A percentile compares a stretch with the other conserved stretches of the same genome.
Evolutionary conservation across 139 green algal species (phyloP).

Genomic region (Micractinium conductrix): DNA sequence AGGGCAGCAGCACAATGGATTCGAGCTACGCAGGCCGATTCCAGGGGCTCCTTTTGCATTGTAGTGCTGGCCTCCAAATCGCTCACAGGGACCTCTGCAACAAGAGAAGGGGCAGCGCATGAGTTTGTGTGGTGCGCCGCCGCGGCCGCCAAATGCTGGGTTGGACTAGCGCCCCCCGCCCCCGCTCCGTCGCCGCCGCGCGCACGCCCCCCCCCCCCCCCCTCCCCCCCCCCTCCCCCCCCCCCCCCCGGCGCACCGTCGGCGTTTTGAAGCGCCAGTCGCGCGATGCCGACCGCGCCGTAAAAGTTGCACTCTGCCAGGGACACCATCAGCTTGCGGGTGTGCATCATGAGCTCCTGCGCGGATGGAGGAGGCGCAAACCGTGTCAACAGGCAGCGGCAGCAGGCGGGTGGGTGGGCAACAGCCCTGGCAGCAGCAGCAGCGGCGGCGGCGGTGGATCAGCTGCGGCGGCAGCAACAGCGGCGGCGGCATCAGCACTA

Average conservation of each 20-base stretch:
- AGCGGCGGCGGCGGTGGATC: not conserved
- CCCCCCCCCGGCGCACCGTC: not conserved
- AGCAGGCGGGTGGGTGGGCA: not conserved
- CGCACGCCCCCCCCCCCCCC: too few species aligned
- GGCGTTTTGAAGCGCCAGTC: not conserved
- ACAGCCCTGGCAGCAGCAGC: not conserved
- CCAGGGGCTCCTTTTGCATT: too few species aligned
- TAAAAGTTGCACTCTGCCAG: constrained; percentile 35
- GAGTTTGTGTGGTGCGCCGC: too few species aligned
- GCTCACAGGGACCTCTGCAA: too few species aligned
- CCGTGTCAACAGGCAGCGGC: not conserved
- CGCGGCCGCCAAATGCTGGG: too few species aligned
- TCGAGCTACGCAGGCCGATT: too few species aligned
- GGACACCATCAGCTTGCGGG: constrained; percentile 28
- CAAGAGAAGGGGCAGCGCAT: too few species aligned
- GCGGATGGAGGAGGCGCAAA: not conserved
- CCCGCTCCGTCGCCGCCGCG: too few species aligned
- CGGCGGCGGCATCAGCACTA: too few species aligned
- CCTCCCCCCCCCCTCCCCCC: too few species aligned
- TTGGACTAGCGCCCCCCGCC: too few species aligned
- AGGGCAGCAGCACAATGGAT: not conserved
- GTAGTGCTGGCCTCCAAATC: too few species aligned
- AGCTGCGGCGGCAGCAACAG: not conserved
- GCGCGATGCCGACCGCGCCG: not conserved
- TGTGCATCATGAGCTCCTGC: not conserved